These are phyloP conservation scores for Boletus mariae DNA, from an alignment of 1,284 basidiomycete genomes.

Conservation along the genomic window DNA sequence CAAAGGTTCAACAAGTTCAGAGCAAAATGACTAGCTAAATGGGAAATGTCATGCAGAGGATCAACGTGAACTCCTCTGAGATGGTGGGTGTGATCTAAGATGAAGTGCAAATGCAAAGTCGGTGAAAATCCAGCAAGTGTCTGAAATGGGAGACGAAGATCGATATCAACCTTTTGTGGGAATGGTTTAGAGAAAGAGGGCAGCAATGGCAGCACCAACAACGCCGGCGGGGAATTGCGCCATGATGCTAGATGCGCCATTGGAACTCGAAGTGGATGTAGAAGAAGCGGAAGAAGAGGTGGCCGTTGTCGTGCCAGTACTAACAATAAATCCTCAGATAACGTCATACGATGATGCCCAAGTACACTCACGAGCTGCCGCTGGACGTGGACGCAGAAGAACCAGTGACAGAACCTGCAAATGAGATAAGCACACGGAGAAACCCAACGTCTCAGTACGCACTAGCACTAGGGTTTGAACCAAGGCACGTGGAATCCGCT, in stretches of 20 bases:
- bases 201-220: conserved; percentile 45
- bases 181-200: conserved; percentile 34
- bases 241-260: conserved; percentile 32
- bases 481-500: conserved; percentile 37
- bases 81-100: conserved; percentile 16
- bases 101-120: conserved; percentile 9
- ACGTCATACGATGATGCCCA: not conserved
- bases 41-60: not conserved
- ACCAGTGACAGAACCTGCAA: conserved; percentile 18
- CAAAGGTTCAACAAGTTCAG: conserved; percentile 6
- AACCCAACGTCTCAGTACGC: not conserved
- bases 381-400: conserved; percentile 10
- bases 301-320: conserved; percentile 5
- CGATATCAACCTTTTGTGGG: conserved; percentile 19
- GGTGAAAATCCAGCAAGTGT: conserved; percentile 13
- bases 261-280: conserved; percentile 12
- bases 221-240: conserved; percentile 42
- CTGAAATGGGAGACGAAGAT: conserved; percentile 13
- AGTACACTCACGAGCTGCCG: conserved; percentile 21
- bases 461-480: conserved; percentile 17
- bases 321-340: conserved; percentile 9
- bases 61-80: not conserved
- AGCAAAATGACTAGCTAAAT: conserved; percentile 3
- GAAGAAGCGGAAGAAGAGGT: conserved; percentile 17
- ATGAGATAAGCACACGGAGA: conserved; percentile 9